Evolutionary conservation across 352 stramenopile genomes (phyloP), one percentile per base, ranked within the genome.

Genomic region (Pythium scleroteichum): DNA sequence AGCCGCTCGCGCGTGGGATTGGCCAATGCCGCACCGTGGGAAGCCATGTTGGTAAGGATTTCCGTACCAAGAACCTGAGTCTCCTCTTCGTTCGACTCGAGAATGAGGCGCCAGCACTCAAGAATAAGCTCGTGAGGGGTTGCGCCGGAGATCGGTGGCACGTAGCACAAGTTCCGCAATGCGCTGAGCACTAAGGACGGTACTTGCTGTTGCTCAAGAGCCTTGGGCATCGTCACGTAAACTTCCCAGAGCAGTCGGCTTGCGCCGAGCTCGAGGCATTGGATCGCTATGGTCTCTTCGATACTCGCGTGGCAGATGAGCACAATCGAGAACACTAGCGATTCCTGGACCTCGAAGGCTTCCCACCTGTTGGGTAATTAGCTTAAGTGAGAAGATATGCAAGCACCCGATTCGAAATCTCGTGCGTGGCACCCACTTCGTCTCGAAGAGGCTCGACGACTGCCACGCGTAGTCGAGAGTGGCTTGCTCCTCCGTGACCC

Each of bases 241-340:
- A 78, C 7, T 16, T 75, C 49, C 54, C 74, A 72, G 4, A 92
- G 52, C 8, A 69, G 49, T 2, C 69, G 44, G 0, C 71, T 5
- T 0, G 62, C 58, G 7, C 64, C 65, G 0, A 85, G 48, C 8
- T 85, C 71, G 45, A 75, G 63, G 53, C 86, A 72, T 32, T 87
- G 64, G 0, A 24, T 23, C 13, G 70, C 78, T 20, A 90, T 85
- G 4, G 64, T 62, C 0, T 64, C 60, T 27, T 90, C 81, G 38
- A 92, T 71, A n/a, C 74, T 77, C 0, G 69, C 76, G 32, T 92
- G 83, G 22, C 72, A 84, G 7, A 91, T 51, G 2, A 70, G 76
- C 13, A 90, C 65, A 17, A 90, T 71, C 87, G 80, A 83, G 45
- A 87, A 82, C 17, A 72, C 42, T 3, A 90, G 61, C 5, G 68